These are phyloP conservation scores for Boletus rufocinnamomeus DNA, from an alignment of 768 basidiomycete genomes.

Conservation along the genomic window DNA sequence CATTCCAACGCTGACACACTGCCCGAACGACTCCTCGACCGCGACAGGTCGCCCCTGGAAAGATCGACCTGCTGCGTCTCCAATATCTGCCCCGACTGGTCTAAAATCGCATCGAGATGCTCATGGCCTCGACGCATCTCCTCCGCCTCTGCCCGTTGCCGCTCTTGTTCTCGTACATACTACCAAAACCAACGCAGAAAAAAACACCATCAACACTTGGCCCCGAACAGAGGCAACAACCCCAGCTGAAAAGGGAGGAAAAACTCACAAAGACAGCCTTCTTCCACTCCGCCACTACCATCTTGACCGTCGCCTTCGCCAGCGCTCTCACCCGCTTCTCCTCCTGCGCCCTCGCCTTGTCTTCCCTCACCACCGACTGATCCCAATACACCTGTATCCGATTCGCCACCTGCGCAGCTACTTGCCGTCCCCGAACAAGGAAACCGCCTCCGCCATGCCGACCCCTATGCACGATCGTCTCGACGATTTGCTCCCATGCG, in stretches of 20 bases:
- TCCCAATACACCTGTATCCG: conserved; percentile 80
- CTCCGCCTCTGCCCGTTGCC: conserved; percentile 67
- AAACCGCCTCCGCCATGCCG: conserved; percentile 12
- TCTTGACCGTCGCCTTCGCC: conserved; percentile 70
- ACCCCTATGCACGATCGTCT: conserved; percentile 40
- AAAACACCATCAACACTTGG: neutral
- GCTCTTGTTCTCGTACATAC: conserved; percentile 75
- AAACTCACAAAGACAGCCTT: conserved; percentile 77
- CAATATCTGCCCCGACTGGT: conserved; percentile 85
- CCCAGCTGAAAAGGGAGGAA: neutral
- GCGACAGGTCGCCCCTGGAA: conserved; percentile 46
- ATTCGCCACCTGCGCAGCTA: conserved; percentile 57
- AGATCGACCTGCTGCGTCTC: conserved; percentile 81
- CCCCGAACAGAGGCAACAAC: neutral
- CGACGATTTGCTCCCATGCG: conserved; percentile 61
- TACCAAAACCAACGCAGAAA: conserved; percentile 28
- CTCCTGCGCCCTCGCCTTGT: conserved; percentile 57
- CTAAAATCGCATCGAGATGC: conserved; percentile 87
- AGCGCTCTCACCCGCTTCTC: conserved; percentile 65
- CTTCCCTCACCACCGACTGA: conserved; percentile 58
- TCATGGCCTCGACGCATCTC: conserved; percentile 77
- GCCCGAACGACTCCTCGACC: conserved; percentile 58
- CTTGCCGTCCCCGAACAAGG: conserved; percentile 40
- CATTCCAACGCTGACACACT: conserved; percentile 42
- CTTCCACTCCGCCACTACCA: conserved; percentile 82